These are phyloP conservation scores for Mucor mucedo DNA, from an alignment of 371 early-diverging fungal genomes.

Conservation along the genomic window DNA sequence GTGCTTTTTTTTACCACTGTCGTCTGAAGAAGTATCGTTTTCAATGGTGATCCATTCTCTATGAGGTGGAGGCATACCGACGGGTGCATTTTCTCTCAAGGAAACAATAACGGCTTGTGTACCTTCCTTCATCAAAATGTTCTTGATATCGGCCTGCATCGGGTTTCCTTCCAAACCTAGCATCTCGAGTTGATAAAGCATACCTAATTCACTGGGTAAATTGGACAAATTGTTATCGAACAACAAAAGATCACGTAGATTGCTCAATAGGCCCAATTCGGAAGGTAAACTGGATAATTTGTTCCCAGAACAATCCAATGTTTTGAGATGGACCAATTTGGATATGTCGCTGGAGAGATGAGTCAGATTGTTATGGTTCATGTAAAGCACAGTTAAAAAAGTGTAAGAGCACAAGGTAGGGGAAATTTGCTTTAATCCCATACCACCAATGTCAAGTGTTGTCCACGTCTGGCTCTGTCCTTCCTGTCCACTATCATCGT, in stretches of 20 bases:
- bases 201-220: conserved; percentile 93
- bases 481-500: conserved; percentile 30
- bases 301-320: conserved; percentile 91
- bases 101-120: conserved; percentile 84
- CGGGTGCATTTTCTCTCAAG: conserved; percentile 89
- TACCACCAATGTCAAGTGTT: conserved; percentile 88
- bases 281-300: conserved; percentile 86
- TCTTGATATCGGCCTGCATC: conserved; percentile 81
- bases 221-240: conserved; percentile 92
- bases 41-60: conserved; percentile 90
- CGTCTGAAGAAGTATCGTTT: conserved; percentile 29
- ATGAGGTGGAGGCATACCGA: conserved; percentile 83
- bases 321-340: conserved; percentile 67
- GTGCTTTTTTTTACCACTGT: conserved; percentile 24
- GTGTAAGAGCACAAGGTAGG: conserved; percentile 73
- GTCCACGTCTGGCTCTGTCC: conserved; percentile 70
- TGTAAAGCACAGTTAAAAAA: conserved; percentile 88
- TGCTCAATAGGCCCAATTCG: conserved; percentile 87
- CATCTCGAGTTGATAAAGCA: conserved; percentile 88
- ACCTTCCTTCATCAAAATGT: conserved; percentile 86
- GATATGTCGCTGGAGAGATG: conserved; percentile 77
- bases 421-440: conserved; percentile 83
- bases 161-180: conserved; percentile 99
- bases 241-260: conserved; percentile 85
- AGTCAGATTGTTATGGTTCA: conserved; percentile 91